phyloP scores from a whole-genome alignment of 192 early-diverging fungal genomes.

The Entomortierella parvispora region DNA sequence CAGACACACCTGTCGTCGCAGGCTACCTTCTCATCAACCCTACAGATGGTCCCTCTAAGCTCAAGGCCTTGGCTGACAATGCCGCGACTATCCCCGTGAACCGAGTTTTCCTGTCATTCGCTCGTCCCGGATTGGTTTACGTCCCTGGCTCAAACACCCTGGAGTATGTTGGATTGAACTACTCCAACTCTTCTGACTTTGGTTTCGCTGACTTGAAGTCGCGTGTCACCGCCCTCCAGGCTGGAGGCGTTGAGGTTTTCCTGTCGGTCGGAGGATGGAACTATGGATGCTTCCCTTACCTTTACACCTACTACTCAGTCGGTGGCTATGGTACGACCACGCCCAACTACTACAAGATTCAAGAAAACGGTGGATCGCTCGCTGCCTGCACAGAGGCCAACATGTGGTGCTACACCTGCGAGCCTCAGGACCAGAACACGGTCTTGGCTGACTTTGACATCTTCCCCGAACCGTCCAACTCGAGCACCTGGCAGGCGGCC shows the following conservation, averaged over 20 bases:
- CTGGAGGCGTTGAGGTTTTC: constrained; percentile 45
- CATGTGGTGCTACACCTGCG: constrained; percentile 56
- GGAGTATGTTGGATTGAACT: constrained; percentile 35
- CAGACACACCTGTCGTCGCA: constrained; percentile 26
- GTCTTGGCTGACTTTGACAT: constrained; percentile 48
- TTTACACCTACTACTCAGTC: constrained; percentile 46
- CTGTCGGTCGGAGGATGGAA: constrained; percentile 53
- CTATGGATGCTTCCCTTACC: constrained; percentile 52
- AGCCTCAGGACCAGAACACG: constrained; percentile 37
- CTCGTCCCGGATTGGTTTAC: constrained; percentile 40
- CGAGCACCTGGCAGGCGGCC: constrained; percentile 38
- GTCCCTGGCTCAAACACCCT: constrained; percentile 48
- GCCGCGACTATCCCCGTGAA: constrained; percentile 50
- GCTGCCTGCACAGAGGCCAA: constrained; percentile 40
- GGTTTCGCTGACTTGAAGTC: constrained; percentile 50
- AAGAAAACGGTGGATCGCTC: constrained; percentile 34
- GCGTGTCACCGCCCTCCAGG: constrained; percentile 23
- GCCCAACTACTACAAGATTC: constrained; percentile 54
- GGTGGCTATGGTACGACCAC: constrained; percentile 49
- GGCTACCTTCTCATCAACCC: constrained; percentile 50
- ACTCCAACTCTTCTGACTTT: constrained; percentile 31
- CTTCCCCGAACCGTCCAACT: constrained; percentile 52
- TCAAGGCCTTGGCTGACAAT: constrained; percentile 50
- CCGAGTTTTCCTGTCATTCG: constrained; percentile 47
- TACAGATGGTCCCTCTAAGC: constrained; percentile 32